Evolutionary conservation across 1,139 yeast species (phyloP).

Genomic region (Trichomonascaceae sp.): DNA sequence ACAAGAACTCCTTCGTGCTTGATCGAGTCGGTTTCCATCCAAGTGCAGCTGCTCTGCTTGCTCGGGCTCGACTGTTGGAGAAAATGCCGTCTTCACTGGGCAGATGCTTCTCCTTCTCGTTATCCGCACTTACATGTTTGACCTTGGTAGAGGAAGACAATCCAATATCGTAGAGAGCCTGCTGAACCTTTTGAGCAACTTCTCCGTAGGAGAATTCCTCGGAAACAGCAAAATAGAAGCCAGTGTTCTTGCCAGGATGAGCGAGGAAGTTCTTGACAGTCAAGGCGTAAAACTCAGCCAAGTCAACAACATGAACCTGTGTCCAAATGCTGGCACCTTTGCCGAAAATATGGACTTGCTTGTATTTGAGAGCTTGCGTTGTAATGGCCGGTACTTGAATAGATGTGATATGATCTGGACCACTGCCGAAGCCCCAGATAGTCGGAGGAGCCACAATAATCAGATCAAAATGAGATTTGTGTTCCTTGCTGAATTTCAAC

Average conservation of each 20-base stretch:
- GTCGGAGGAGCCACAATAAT: constrained; percentile 22
- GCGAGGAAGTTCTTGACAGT: constrained; percentile 27
- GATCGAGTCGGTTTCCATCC: constrained; percentile 20
- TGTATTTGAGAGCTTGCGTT: constrained; percentile 24
- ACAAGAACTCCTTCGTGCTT: constrained; percentile 15
- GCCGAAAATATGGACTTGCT: constrained; percentile 33
- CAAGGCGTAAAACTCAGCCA: constrained; percentile 34
- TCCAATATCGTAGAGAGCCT: constrained; percentile 17
- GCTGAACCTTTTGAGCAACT: constrained; percentile 29
- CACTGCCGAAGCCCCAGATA: constrained; percentile 35
- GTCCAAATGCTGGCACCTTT: constrained; percentile 37
- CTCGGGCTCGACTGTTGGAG: constrained; percentile 17
- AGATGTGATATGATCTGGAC: constrained; percentile 34
- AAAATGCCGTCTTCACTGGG: constrained; percentile 8
- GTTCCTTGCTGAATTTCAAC: constrained; percentile 13
- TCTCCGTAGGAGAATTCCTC: constrained; percentile 34
- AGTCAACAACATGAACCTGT: constrained; percentile 37
- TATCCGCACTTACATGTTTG: constrained; percentile 10
- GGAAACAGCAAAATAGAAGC: constrained; percentile 37
- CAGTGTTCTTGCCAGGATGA: constrained; percentile 32
- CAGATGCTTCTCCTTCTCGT: constrained; percentile 11
- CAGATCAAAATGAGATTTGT: constrained; percentile 15
- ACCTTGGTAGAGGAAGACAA: constrained; percentile 11
- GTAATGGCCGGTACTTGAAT: constrained; percentile 35
- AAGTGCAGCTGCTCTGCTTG: constrained; percentile 14